A percentile compares a stretch with the other conserved stretches of the same genome.
phyloP scores from a whole-genome alignment of 2,329 filamentous ascomycete species.

The Zasmidium citrigriseum region DNA sequence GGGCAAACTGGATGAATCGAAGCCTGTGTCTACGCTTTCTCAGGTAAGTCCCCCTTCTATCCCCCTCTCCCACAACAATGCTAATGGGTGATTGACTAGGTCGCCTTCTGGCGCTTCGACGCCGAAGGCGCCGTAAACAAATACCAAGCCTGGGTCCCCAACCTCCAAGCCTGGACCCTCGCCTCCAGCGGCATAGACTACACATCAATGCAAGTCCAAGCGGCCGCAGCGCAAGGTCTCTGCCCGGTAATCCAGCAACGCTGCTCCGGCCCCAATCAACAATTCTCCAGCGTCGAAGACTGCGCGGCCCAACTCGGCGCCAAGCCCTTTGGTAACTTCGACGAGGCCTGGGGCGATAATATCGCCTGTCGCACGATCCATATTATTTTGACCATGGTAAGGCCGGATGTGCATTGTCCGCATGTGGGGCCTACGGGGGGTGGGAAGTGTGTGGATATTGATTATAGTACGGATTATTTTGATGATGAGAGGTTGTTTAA shows the following conservation, averaged over 20 bases:
- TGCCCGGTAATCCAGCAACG: constrained; percentile 38
- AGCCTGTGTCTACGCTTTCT: constrained; percentile 17
- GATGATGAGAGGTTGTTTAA: constrained; percentile 27
- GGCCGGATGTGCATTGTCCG: constrained; percentile 33
- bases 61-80: neutral
- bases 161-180: constrained; percentile 41
- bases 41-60: constrained; percentile 8
- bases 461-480: constrained; percentile 31
- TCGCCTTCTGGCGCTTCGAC: constrained; percentile 52
- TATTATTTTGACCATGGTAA: constrained; percentile 36
- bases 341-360: constrained; percentile 48
- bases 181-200: constrained; percentile 27
- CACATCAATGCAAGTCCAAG: constrained; percentile 32
- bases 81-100: constrained; percentile 2
- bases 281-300: constrained; percentile 36
- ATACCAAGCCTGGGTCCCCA: constrained; percentile 49
- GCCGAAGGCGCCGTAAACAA: constrained; percentile 43
- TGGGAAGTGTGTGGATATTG: constrained; percentile 32
- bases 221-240: constrained; percentile 34
- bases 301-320: constrained; percentile 36
- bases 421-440: constrained; percentile 34
- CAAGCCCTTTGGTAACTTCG: constrained; percentile 44
- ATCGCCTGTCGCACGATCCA: constrained; percentile 47
- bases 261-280: constrained; percentile 41
- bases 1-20: constrained; percentile 11